Conservation (phyloP, 495 filamentous ascomycete genomes). For the Penicillium odoratum region DNA sequence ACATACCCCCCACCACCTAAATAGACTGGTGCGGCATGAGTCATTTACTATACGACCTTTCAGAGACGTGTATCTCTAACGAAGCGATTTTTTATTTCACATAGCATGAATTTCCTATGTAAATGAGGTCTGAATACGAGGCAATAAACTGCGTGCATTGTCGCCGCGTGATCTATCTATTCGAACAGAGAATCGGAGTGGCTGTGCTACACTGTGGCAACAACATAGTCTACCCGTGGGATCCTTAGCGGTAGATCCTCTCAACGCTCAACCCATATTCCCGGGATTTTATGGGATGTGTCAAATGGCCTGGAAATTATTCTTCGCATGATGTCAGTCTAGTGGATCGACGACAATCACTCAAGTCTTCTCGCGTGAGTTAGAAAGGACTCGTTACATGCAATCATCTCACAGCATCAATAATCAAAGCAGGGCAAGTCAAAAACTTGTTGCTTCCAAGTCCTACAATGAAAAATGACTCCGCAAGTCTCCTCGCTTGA, state of each 20-base stretch:
- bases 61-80: slow-evolving; percentile 6
- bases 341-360: not conserved
- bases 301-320: not conserved
- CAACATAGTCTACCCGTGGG: not conserved
- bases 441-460: too few relatives aligned
- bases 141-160: too few relatives aligned
- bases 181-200: not conserved
- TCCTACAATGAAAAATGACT: too few relatives aligned
- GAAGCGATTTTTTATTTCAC: slow-evolving; percentile 9
- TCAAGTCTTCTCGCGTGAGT: too few relatives aligned
- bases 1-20: slow-evolving; percentile 30
- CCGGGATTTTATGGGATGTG: not conserved
- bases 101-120: not conserved
- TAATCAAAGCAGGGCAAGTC: too few relatives aligned
- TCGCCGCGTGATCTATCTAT: not conserved
- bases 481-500: not conserved
- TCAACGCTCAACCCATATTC: not conserved
- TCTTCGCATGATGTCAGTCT: not conserved
- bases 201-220: not conserved
- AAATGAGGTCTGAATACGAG: not conserved
- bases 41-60: not conserved
- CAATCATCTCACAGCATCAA: not conserved
- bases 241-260: not conserved
- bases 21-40: not conserved
- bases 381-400: too few relatives aligned